Evolutionary conservation across 2,329 filamentous ascomycete species (phyloP), one percentile per base, ranked within the genome.

Genomic region (Colletotrichum aenigma): DNA sequence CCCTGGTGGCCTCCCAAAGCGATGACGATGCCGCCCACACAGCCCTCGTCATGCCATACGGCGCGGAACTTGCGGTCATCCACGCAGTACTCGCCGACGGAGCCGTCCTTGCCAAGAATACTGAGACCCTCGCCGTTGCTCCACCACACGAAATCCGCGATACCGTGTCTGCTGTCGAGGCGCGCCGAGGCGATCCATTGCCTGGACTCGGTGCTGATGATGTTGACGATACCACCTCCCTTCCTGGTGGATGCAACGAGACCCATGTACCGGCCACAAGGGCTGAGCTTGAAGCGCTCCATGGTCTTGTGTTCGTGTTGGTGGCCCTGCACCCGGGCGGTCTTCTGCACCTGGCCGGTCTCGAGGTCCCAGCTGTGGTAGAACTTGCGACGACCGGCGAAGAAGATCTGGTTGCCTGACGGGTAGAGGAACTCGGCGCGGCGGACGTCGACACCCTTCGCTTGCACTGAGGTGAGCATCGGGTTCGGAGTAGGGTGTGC

Each of bases 71-170:
- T 90, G 73, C 90, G 90, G 28, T 91, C 86, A 26, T 88, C 87
- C 75, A 97, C 88, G 81, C 93, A 94, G 91, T 95, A 99, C 87
- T 99, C 97, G 69, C 95, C 96, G 8, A 98, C 91, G 81, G 98
- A 95, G 28, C 97, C 97, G 79, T 94, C 95, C 84, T 94, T 96
- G 76, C 95, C 96, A 2, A 94, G 91, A 56, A 98, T 94, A 1
- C 93, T 94, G 80, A 99, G 88, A 6, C 96, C 96, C 55, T 93
- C 91, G 38, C 96, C 94, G 76, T 95, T 92, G 69, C 92, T 90
- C 96, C 96, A 98, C 97, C 97, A 99, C 2, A 92, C 92, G 81
- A 98, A 97, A 83, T 98, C 96, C 1, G 95, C 94, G 64, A 98
- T 93, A 48, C 96, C 96, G 66, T 95, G 93, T 65, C 91, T 90